phyloP scores from a whole-genome alignment of 768 basidiomycete genomes.

The Piloderma croceum region DNA sequence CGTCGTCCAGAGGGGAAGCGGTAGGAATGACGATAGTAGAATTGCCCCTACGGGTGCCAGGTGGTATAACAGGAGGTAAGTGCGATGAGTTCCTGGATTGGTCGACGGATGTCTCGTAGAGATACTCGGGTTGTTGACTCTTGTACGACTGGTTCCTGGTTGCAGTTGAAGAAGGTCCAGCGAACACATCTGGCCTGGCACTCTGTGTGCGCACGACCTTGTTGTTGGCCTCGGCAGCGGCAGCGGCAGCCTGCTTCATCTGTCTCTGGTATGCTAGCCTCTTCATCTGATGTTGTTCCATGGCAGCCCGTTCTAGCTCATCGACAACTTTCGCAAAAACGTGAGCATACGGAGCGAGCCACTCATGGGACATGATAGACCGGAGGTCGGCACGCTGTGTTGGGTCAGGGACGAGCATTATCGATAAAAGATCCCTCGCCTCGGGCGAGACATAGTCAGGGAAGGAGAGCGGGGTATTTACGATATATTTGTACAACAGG shows the following conservation, averaged over 20 bases:
- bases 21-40: constrained; percentile 44
- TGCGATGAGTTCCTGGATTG: constrained; percentile 42
- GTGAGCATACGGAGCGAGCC: constrained; percentile 50
- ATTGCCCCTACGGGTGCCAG: constrained; percentile 35
- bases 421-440: constrained; percentile 76
- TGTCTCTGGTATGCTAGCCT: constrained; percentile 75
- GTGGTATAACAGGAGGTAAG: constrained; percentile 25
- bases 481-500: constrained; percentile 95
- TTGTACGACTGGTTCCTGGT: constrained; percentile 42
- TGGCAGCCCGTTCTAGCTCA: constrained; percentile 73
- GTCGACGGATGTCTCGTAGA: constrained; percentile 70
- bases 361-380: constrained; percentile 81
- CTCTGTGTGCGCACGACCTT: constrained; percentile 8
- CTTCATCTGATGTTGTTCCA: constrained; percentile 83
- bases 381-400: constrained; percentile 68
- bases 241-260: constrained; percentile 53
- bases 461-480: constrained; percentile 93
- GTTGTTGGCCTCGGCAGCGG: constrained; percentile 21
- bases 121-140: constrained; percentile 63
- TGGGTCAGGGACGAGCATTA: constrained; percentile 96
- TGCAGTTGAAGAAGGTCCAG: constrained; percentile 4
- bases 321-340: constrained; percentile 66
- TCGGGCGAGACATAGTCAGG: constrained; percentile 89
- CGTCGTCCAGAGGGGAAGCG: constrained; percentile 47
- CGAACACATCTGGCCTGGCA: background rate